Evolutionary conservation across 2,329 filamentous ascomycete genomes (phyloP).

Genomic region (Monosporascus sp.): DNA sequence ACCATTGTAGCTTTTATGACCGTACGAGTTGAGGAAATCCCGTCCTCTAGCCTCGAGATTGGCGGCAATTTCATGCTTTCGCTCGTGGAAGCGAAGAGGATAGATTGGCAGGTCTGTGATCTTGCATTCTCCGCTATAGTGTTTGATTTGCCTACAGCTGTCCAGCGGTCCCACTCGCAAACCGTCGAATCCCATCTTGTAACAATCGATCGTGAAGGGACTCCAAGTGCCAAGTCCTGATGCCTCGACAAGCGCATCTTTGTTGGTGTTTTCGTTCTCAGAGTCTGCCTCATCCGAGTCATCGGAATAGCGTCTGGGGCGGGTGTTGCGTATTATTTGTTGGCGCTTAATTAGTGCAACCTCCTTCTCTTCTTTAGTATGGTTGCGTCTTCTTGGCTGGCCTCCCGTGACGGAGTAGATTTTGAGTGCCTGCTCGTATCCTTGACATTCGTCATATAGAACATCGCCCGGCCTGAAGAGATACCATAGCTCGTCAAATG

Average conservation of each 20-base stretch:
- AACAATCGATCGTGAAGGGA: conserved; percentile 6
- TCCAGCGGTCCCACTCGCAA: conserved; percentile 1
- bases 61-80: background rate
- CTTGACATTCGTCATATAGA: background rate
- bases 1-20: conserved; percentile 4
- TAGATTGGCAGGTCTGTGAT: conserved; percentile 3
- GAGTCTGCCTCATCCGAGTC: background rate
- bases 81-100: conserved; percentile 1
- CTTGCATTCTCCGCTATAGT: conserved; percentile 3
- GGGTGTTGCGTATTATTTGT: background rate
- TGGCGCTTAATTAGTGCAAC: background rate
- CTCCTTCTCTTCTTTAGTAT: background rate
- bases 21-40: conserved; percentile 1
- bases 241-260: background rate
- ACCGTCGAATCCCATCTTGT: conserved; percentile 4
- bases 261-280: background rate
- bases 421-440: conserved; percentile 2
- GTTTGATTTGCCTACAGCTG: conserved; percentile 1
- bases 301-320: background rate
- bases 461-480: conserved; percentile 3
- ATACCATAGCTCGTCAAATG: conserved; percentile 5
- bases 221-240: conserved; percentile 4
- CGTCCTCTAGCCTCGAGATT: conserved; percentile 2
- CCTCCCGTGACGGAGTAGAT: conserved; percentile 2
- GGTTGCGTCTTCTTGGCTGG: background rate